Base-by-base conservation (phyloP, 176 grass and related monocot genomes). In the Hyparrhenia diplandra region DNA sequence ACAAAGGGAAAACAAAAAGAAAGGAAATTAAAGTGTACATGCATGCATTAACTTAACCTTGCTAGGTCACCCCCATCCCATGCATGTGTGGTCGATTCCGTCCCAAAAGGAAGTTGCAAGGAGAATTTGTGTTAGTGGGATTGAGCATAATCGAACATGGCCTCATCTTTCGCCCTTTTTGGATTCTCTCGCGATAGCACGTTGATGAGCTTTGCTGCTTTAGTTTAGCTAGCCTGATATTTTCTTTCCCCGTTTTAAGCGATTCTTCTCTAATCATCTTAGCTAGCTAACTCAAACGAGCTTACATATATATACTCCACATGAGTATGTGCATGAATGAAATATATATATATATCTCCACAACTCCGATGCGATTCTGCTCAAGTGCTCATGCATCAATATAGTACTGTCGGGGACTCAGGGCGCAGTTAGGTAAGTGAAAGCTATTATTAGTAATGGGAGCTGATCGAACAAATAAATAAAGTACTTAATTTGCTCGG, bases 61-160 rank as follows among this genome's bases (percentile, higher is more conserved):
- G 82, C 54, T 86, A 70, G 66, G 78, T 74, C 32, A 34, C 45
- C 82, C 75, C 54, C 86, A 88, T 29, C 11, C 61, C 27, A 34
- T 65, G 62, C 61, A 64, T 91, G 87, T 94, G 86, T 86, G 39
- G 36, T 49, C 67, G 84, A 87, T 94, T 90, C 87, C 87, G 83
- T 90, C 89, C 91, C 82, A 14, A 72, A 92, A 94, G 94, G 91
- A 85, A 94, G 94, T 80, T 86, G 87, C 89, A 86, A 62, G 76
- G 64, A 78, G 91, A 88, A 92, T 90, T 79, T 91, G 67, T 77
- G 73, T 69, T 73, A 89, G 87, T 91, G 91, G 89, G 80, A 85
- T 64, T 62, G 89, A 73, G 94, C 90, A 97, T 92, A 97, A 92
- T 59, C 67, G 76, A 91, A 88, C 94, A 94, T 97, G 91, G 79